Conservation (phyloP, 768 basidiomycete species). For the Cystobasidium onofrii region DNA sequence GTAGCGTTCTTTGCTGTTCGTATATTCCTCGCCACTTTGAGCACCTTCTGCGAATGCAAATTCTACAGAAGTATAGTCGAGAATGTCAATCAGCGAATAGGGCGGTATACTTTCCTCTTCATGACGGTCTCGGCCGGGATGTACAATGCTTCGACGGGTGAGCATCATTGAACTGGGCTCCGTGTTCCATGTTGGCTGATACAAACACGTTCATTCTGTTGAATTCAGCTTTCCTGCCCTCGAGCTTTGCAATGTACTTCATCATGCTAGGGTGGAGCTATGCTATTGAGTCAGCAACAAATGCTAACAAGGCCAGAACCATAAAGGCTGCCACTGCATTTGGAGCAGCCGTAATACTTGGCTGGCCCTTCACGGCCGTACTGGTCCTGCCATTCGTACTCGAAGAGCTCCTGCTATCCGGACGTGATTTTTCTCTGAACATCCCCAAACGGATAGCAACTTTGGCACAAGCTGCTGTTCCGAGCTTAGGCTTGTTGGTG, state of each 20-base stretch:
- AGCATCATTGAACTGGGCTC: conserved; percentile 38
- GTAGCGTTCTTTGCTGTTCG: conserved; percentile 82
- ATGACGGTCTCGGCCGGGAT: conserved; percentile 79
- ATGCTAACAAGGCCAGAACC: conserved; percentile 50
- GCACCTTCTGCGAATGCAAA: conserved; percentile 66
- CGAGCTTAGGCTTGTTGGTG: not conserved
- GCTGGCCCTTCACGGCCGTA: conserved; percentile 93
- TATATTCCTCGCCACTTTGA: conserved; percentile 64
- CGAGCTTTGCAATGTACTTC: conserved; percentile 89
- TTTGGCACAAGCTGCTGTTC: not conserved
- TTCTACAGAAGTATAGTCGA: conserved; percentile 74
- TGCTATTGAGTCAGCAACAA: conserved; percentile 46
- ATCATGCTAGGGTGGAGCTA: conserved; percentile 69
- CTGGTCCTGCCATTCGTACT: conserved; percentile 78
- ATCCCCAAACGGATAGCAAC: not conserved
- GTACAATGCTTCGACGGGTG: conserved; percentile 84
- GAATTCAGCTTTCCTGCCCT: conserved; percentile 74
- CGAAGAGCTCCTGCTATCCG: conserved; percentile 58
- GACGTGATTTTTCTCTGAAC: not conserved
- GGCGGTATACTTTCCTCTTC: conserved; percentile 86
- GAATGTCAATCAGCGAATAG: conserved; percentile 76
- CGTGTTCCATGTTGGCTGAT: not conserved
- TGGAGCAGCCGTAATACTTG: conserved; percentile 79
- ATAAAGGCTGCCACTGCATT: conserved; percentile 59
- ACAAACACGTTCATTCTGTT: no score